Conservation (phyloP, 2,329 filamentous ascomycete genomes). For the Aspergillus puulaauensis region DNA sequence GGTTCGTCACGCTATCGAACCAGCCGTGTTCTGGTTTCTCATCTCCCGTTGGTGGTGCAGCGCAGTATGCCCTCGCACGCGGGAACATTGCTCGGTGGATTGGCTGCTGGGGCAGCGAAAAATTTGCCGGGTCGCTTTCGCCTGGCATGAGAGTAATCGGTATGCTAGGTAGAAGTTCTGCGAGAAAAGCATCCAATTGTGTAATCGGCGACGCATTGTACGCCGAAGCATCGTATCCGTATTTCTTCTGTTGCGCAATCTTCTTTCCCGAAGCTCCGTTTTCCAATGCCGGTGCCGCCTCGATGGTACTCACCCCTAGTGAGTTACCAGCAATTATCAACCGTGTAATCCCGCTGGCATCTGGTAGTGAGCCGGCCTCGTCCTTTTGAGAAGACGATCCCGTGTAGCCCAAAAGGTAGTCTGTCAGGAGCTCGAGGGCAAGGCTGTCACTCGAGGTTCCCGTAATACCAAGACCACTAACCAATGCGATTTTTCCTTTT, state of each 20-base stretch:
- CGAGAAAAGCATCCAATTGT: conserved; percentile 79
- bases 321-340: conserved; percentile 93
- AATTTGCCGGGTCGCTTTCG: conserved; percentile 79
- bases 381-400: conserved; percentile 53
- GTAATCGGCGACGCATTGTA: conserved; percentile 87
- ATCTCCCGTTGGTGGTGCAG: conserved; percentile 34
- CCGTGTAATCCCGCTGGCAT: conserved; percentile 65
- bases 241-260: conserved; percentile 69
- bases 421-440: conserved; percentile 72
- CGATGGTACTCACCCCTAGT: conserved; percentile 51
- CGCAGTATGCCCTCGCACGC: conserved; percentile 65
- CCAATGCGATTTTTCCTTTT: conserved; percentile 74
- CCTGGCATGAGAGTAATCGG: conserved; percentile 89
- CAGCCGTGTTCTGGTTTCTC: conserved; percentile 59
- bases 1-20: conserved; percentile 89
- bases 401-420: conserved; percentile 85
- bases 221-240: conserved; percentile 84
- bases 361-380: conserved; percentile 50
- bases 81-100: conserved; percentile 93
- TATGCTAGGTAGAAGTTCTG: conserved; percentile 77
- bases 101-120: conserved; percentile 86
- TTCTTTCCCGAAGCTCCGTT: conserved; percentile 30
- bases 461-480: conserved; percentile 84
- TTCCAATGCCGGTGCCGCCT: conserved; percentile 25
- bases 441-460: conserved; percentile 73